Conservation (phyloP, 345 rosid genomes). For the Zanthoxylum bungeanum region DNA sequence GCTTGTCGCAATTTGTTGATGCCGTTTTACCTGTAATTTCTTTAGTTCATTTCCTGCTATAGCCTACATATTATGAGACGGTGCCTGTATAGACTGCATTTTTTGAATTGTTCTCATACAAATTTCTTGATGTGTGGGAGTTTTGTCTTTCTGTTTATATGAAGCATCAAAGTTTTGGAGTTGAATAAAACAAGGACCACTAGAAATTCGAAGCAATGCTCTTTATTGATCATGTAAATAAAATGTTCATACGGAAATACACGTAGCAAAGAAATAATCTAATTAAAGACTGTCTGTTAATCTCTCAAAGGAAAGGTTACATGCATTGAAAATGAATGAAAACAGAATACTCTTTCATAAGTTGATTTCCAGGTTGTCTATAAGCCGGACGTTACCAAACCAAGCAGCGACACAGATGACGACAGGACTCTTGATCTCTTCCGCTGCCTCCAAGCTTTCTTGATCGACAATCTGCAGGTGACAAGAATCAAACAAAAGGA, state of each 20-base stretch:
- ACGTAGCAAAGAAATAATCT: background rate
- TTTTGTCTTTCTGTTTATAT: constrained; percentile 17
- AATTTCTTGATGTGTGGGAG: constrained; percentile 19
- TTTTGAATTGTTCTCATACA: constrained; percentile 21
- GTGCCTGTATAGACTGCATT: constrained; percentile 35
- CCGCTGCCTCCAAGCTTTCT: constrained; percentile 56
- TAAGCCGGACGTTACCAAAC: constrained; percentile 82
- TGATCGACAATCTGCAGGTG: constrained; percentile 59
- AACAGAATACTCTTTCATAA: constrained; percentile 4
- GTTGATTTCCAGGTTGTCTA: constrained; percentile 77
- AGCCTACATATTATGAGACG: constrained; percentile 14
- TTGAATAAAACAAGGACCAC: too few relatives aligned
- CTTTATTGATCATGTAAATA: background rate
- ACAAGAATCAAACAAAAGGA: background rate
- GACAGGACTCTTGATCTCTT: constrained; percentile 52
- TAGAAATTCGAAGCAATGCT: background rate
- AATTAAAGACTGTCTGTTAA: background rate
- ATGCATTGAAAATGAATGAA: background rate
- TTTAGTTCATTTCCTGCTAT: constrained; percentile 9
- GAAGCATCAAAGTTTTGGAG: background rate
- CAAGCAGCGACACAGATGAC: constrained; percentile 74
- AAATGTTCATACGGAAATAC: background rate
- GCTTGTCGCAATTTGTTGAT: background rate
- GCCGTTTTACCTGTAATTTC: constrained; percentile 3
- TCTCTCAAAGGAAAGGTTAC: background rate